Evolutionary conservation across 495 filamentous ascomycete species (phyloP).

Genomic region (Podospora pseudocomata): DNA sequence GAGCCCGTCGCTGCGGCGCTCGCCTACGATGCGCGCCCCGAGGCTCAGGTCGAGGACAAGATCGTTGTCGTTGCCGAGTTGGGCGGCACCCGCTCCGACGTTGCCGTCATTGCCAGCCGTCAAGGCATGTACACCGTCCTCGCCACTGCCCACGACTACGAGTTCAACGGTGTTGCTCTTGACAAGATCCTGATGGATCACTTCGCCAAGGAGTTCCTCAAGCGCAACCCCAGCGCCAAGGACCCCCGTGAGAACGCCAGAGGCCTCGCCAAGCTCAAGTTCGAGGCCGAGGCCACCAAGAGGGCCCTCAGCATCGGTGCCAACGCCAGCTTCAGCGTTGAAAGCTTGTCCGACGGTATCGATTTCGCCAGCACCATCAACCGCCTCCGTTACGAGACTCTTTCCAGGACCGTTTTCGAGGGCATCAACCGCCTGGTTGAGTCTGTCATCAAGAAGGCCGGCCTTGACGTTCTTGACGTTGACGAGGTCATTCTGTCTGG

Average conservation of each 20-base stretch:
- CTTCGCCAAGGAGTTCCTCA: slow-evolving; percentile 97
- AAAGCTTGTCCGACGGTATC: slow-evolving; percentile 79
- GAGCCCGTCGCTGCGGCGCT: slow-evolving; percentile 91
- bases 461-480: slow-evolving; percentile 85
- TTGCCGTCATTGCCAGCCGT: slow-evolving; percentile 82
- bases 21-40: slow-evolving; percentile 85
- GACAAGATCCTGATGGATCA: slow-evolving; percentile 91
- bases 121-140: slow-evolving; percentile 96
- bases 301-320: slow-evolving; percentile 83
- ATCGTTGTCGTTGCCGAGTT: slow-evolving; percentile 88
- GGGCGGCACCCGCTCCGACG: slow-evolving; percentile 88
- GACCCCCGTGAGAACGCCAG: slow-evolving; percentile 80
- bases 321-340: slow-evolving; percentile 85
- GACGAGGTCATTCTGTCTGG: slow-evolving; percentile 93
- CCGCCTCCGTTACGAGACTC: slow-evolving; percentile 87
- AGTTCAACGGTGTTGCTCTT: slow-evolving; percentile 73
- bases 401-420: slow-evolving; percentile 76
- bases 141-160: slow-evolving; percentile 91
- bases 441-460: slow-evolving; percentile 84
- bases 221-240: slow-evolving; percentile 70
- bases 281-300: slow-evolving; percentile 85
- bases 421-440: slow-evolving; percentile 83
- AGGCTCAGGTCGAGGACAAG: slow-evolving; percentile 74
- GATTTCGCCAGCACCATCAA: slow-evolving; percentile 92
- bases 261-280: slow-evolving; percentile 84